These are phyloP conservation scores for Hypocrella siamensis DNA, from an alignment of 2,329 filamentous ascomycete species.

Conservation along the genomic window DNA sequence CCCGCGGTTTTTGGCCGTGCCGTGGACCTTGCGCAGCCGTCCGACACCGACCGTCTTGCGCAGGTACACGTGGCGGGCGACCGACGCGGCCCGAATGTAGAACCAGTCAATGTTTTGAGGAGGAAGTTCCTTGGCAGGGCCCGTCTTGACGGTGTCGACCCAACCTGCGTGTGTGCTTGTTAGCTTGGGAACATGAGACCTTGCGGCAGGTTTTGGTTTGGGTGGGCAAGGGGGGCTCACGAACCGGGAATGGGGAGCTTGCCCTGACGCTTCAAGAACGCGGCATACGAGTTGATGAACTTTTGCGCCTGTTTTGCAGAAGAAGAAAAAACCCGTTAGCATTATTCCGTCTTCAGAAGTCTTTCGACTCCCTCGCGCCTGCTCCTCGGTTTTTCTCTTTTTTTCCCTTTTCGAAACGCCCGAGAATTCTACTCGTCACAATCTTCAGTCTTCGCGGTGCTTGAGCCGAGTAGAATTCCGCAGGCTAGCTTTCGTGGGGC, in stretches of 20 bases:
- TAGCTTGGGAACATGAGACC: background rate
- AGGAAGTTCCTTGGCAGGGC: slow-evolving; percentile 89
- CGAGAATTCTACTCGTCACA: too few species aligned
- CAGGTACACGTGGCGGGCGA: slow-evolving; percentile 97
- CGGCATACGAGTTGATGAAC: slow-evolving; percentile 75
- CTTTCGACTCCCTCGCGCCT: slow-evolving; percentile 60
- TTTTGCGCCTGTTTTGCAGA: slow-evolving; percentile 68
- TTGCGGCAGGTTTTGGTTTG: too few species aligned
- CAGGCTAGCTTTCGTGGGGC: too few species aligned
- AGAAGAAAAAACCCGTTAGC: slow-evolving; percentile 42
- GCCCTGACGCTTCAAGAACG: slow-evolving; percentile 87
- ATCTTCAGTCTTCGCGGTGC: too few species aligned
- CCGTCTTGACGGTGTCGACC: slow-evolving; percentile 99
- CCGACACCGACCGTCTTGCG: slow-evolving; percentile 98
- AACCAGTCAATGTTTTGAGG: slow-evolving; percentile 98
- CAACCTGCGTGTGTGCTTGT: slow-evolving; percentile 45
- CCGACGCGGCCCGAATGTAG: slow-evolving; percentile 77
- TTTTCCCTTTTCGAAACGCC: slow-evolving; percentile 1
- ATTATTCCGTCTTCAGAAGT: slow-evolving; percentile 62
- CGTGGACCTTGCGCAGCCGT: slow-evolving; percentile 93
- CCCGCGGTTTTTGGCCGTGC: slow-evolving; percentile 93
- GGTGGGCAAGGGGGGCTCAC: slow-evolving; percentile 15
- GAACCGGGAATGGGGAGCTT: slow-evolving; percentile 81
- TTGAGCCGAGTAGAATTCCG: too few species aligned
- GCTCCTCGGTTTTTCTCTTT: slow-evolving; percentile 29